Base-by-base conservation (phyloP, 805 yeast genomes). In the Sugiyamaella floridensis region DNA sequence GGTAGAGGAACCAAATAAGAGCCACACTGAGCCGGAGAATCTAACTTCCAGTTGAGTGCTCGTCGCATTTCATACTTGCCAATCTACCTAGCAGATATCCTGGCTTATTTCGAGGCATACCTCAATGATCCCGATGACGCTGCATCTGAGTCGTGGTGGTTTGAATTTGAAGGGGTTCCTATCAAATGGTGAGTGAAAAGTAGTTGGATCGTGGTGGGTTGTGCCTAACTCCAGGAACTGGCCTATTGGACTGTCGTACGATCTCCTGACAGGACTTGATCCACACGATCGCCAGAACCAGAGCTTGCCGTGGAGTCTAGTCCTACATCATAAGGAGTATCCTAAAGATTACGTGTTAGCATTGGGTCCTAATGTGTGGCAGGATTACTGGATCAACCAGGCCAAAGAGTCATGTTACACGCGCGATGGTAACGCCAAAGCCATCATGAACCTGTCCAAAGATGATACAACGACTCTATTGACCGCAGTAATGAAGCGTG, bases 401-500 rank as follows among this genome's bases (percentile, higher is more conserved):
- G 69, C 89, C 64, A 92, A 93, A 62, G 97, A 92, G 63, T 78
- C 89, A 4, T 81, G 89, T 61, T 88, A 76, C 61, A 79, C 89
- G 0, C 66, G 86, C 40, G 81, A 83, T 58, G 96, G 96, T 0
- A 77, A 80, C n/a, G 76, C 96, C 5, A 88, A 85, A 55, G 76
- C 81, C 1, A 79, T 92, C n/a, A 85, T 92, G 95, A 75, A 75
- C 22, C 69, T 92, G 51, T 79, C 93, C 5, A 82, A 80, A 55
- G 74, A 73, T 0, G 83, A 84, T 49, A 77, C 92, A 0, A 67
- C 71, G 20, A 62, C 63, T 1, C 71, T 89, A 47, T 86, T 90
- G 86, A 58, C 71, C 1, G 67, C 84, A 9, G 73, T 82, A 4
- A 55, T 48, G 15, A 54, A 56, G 46, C 55, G 49, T 43, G 40